A percentile compares a stretch with the other conserved stretches of the same genome.
phyloP scores from a whole-genome alignment of 192 early-diverging fungal genomes.

The Diversispora epigaea region DNA sequence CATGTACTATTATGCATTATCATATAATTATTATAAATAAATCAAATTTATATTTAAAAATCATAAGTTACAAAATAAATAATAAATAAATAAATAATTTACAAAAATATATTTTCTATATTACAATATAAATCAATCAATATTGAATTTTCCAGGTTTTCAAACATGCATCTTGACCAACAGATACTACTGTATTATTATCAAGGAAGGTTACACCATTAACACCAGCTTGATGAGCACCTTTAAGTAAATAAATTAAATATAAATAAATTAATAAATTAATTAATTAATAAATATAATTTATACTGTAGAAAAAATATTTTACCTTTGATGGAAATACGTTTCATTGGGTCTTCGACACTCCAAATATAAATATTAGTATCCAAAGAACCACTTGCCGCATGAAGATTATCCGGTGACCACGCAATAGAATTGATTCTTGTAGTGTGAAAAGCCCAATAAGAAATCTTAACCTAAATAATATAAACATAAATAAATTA shows the following conservation, averaged over 20 bases:
- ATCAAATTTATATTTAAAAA: too few species aligned
- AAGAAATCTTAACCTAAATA: conserved; percentile 45
- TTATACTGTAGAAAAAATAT: background rate
- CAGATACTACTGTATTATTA: conserved; percentile 64
- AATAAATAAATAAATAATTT: too few species aligned
- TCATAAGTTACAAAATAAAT: too few species aligned
- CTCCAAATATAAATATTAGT: conserved; percentile 92
- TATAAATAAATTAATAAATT: background rate
- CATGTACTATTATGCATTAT: too few species aligned
- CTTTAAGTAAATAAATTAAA: conserved; percentile 22
- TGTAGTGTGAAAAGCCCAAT: conserved; percentile 89
- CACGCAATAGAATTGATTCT: conserved; percentile 81
- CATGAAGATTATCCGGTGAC: conserved; percentile 71
- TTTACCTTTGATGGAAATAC: conserved; percentile 64
- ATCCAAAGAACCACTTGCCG: conserved; percentile 82
- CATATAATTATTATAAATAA: too few species aligned
- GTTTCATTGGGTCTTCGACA: conserved; percentile 73
- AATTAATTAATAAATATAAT: background rate
- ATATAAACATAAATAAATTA: background rate
- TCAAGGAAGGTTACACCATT: conserved; percentile 71
- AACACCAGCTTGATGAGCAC: conserved; percentile 81
- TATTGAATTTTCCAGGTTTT: conserved; percentile 64
- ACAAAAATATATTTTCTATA: too few species aligned
- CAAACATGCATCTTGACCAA: conserved; percentile 81
- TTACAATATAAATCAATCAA: too few species aligned